A percentile compares a stretch with the other conserved stretches of the same genome.
Conservation (phyloP, 805 yeast species). For the Hanseniaspora pseudoguilliermondii region DNA sequence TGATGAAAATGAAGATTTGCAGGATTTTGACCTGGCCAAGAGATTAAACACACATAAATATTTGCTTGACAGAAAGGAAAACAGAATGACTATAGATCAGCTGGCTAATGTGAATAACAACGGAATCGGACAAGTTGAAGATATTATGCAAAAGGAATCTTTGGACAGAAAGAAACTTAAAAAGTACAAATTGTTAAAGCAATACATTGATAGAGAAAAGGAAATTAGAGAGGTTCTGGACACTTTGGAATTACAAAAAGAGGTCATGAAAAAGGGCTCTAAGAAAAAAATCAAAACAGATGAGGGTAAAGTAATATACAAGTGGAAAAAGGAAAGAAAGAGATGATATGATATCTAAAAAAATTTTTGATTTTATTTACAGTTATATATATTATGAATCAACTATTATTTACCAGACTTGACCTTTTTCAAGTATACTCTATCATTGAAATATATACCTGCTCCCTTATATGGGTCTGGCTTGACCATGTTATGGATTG, state of each 20-base stretch:
- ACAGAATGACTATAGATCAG: constrained; percentile 54
- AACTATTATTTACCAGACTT: constrained; percentile 70
- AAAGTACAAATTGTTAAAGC: constrained; percentile 46
- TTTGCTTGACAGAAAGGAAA: constrained; percentile 52
- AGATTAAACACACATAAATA: constrained; percentile 60
- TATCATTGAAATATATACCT: constrained; percentile 85
- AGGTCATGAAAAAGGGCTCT: constrained; percentile 80
- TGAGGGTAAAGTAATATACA: constrained; percentile 58
- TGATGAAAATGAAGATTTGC: constrained; percentile 44
- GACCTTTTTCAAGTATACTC: constrained; percentile 79
- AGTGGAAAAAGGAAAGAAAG: constrained; percentile 77
- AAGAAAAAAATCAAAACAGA: constrained; percentile 60
- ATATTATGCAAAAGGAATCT: constrained; percentile 28
- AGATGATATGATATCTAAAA: constrained; percentile 20
- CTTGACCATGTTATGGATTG: constrained; percentile 71
- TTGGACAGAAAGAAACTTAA: constrained; percentile 45
- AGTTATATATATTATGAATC: constrained; percentile 6
- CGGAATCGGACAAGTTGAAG: constrained; percentile 22
- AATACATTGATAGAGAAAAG: constrained; percentile 54
- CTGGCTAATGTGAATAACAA: constrained; percentile 26
- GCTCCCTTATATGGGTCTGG: constrained; percentile 99
- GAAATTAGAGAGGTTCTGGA: constrained; percentile 57
- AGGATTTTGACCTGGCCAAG: constrained; percentile 47
- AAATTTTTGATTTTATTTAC: background rate
- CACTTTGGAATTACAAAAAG: constrained; percentile 65